These are phyloP conservation scores for Hygrophoropsis aurantiaca DNA, from an alignment of 768 basidiomycete genomes.

Conservation along the genomic window DNA sequence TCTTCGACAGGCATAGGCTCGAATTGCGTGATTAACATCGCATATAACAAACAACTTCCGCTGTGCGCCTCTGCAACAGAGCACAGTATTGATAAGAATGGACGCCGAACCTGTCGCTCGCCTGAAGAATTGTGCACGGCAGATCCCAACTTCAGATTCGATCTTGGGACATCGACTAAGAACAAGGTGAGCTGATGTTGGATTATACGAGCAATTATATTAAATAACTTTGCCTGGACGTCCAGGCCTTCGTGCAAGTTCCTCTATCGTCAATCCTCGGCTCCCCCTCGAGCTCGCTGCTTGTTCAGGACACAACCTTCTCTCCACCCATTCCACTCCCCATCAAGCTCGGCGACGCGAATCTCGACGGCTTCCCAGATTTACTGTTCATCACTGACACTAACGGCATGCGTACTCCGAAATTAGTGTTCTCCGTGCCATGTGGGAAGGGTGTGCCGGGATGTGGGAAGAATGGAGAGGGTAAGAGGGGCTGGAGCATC, in stretches of 20 bases:
- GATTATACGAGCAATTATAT: not conserved
- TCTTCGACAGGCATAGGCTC: slow-evolving; percentile 71
- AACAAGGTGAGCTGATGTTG: slow-evolving; percentile 57
- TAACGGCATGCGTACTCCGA: slow-evolving; percentile 49
- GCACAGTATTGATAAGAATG: slow-evolving; percentile 45
- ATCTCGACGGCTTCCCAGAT: slow-evolving; percentile 95
- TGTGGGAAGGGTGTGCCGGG: slow-evolving; percentile 58
- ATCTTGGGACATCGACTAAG: slow-evolving; percentile 49
- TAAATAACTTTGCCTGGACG: slow-evolving; percentile 1
- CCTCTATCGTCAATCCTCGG: slow-evolving; percentile 60
- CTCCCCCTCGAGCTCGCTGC: slow-evolving; percentile 48
- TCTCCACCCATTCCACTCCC: slow-evolving; percentile 71
- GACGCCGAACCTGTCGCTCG: slow-evolving; percentile 61
- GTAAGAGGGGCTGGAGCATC: slow-evolving; percentile 64
- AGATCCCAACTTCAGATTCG: slow-evolving; percentile 79
- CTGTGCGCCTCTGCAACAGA: slow-evolving; percentile 66
- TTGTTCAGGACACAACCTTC: slow-evolving; percentile 68
- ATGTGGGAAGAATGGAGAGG: slow-evolving; percentile 49
- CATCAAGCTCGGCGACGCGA: slow-evolving; percentile 82
- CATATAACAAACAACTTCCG: slow-evolving; percentile 87
- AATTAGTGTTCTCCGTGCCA: slow-evolving; percentile 62
- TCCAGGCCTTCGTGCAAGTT: slow-evolving; percentile 65
- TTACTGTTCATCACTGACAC: slow-evolving; percentile 58
- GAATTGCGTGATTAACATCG: slow-evolving; percentile 85
- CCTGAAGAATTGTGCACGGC: slow-evolving; percentile 80